Conservation (phyloP, 352 stramenopile species). For the Phytopythium delawarense region DNA sequence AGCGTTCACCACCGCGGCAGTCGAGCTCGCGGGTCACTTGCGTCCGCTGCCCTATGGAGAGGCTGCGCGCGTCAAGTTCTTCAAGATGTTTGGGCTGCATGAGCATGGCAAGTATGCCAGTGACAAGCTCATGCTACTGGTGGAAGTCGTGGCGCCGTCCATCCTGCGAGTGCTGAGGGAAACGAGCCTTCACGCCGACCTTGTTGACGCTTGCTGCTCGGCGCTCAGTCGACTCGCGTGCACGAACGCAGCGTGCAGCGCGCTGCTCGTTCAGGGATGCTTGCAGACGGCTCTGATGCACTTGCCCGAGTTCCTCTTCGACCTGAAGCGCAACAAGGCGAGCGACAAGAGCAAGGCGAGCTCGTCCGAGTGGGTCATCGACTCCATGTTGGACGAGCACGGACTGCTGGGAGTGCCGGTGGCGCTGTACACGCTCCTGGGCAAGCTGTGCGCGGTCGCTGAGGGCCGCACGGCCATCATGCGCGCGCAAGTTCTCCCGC, state of each 20-base stretch:
- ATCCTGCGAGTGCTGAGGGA: slow-evolving; percentile 59
- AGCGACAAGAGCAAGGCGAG: slow-evolving; percentile 11
- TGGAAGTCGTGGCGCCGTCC: slow-evolving; percentile 43
- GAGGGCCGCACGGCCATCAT: slow-evolving; percentile 56
- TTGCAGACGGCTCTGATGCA: slow-evolving; percentile 56
- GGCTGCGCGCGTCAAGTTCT: slow-evolving; percentile 31
- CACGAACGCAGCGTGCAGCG: slow-evolving; percentile 41
- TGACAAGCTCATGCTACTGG: slow-evolving; percentile 41
- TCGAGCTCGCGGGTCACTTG: slow-evolving; percentile 59
- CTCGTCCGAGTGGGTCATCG: slow-evolving; percentile 15
- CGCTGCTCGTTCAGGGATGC: slow-evolving; percentile 47
- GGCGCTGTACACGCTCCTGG: slow-evolving; percentile 61
- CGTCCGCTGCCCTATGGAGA: slow-evolving; percentile 60
- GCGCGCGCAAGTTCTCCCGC: slow-evolving; percentile 54
- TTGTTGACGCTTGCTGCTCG: slow-evolving; percentile 51
- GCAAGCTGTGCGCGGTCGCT: slow-evolving; percentile 53
- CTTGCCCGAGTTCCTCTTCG: slow-evolving; percentile 41
- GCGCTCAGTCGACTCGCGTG: slow-evolving; percentile 57
- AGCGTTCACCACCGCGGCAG: slow-evolving; percentile 34
- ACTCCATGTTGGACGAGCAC: slow-evolving; percentile 34
- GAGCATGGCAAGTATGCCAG: slow-evolving; percentile 33
- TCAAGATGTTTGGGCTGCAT: slow-evolving; percentile 21
- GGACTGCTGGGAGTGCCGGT: slow-evolving; percentile 49
- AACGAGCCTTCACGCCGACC: slow-evolving; percentile 20
- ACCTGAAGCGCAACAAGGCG: slow-evolving; percentile 7